Evolutionary conservation across 352 stramenopile genomes (phyloP).

Genomic region (Pythium folliculosum): DNA sequence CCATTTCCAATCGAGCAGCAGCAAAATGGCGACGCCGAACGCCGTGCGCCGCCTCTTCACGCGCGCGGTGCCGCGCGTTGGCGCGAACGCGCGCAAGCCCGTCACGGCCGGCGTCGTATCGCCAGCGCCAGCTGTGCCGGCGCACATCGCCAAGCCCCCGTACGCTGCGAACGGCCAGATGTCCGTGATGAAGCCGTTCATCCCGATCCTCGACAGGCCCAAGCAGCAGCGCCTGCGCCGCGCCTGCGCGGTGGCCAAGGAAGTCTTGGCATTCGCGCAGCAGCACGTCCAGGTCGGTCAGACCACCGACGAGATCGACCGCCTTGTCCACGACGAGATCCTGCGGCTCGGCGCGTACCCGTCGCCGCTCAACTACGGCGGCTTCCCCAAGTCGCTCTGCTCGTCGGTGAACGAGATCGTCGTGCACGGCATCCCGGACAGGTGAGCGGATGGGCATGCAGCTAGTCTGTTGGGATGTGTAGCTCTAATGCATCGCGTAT

Average conservation of each 20-base stretch:
- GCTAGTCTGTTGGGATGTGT: not conserved
- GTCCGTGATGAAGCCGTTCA: slow-evolving; percentile 70
- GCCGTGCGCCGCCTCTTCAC: slow-evolving; percentile 38
- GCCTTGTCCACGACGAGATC: slow-evolving; percentile 90
- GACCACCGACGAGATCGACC: slow-evolving; percentile 95
- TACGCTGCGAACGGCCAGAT: slow-evolving; percentile 68
- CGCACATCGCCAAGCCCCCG: slow-evolving; percentile 54
- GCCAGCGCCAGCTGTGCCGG: slow-evolving; percentile 48
- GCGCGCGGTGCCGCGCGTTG: slow-evolving; percentile 16
- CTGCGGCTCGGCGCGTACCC: slow-evolving; percentile 84
- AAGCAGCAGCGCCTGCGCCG: slow-evolving; percentile 68
- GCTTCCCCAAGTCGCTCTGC: slow-evolving; percentile 96
- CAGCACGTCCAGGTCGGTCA: slow-evolving; percentile 77
- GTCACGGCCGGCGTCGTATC: slow-evolving; percentile 56
- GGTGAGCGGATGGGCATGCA: slow-evolving; percentile 21
- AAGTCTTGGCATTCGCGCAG: slow-evolving; percentile 80
- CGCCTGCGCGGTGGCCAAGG: slow-evolving; percentile 70
- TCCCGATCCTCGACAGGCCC: slow-evolving; percentile 70
- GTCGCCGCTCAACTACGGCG: slow-evolving; percentile 92
- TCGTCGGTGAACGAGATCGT: slow-evolving; percentile 97
- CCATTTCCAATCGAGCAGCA: not conserved
- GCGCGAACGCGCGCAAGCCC: slow-evolving; percentile 29
- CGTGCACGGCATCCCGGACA: slow-evolving; percentile 97
- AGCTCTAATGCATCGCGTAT: not conserved
- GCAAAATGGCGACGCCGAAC: slow-evolving; percentile 3